A percentile compares a stretch with the other conserved stretches of the same genome.
Conservation (phyloP, 768 basidiomycete genomes). For the Tubosaeta sp. region DNA sequence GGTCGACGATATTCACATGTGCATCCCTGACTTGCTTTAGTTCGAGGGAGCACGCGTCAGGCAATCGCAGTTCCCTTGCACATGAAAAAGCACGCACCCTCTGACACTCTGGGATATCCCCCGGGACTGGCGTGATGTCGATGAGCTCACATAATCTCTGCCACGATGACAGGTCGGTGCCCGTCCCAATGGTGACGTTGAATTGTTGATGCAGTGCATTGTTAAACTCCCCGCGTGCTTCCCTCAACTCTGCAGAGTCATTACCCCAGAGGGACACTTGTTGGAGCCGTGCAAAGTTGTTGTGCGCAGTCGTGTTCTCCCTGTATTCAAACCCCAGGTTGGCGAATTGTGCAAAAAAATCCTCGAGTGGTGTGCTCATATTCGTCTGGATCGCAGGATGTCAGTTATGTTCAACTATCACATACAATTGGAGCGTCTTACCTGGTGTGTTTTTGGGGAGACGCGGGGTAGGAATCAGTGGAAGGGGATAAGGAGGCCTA, state of each 20-base stretch:
- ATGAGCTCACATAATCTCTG: constrained; percentile 22
- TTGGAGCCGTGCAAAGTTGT: constrained; percentile 19
- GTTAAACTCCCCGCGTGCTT: constrained; percentile 5
- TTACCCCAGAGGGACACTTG: background rate
- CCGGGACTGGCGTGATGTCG: constrained; percentile 19
- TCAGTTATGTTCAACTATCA: background rate
- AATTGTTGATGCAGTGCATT: constrained; percentile 24
- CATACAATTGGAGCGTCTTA: background rate
- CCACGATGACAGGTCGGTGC: constrained; percentile 18
- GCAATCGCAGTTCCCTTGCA: background rate
- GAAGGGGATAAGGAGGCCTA: background rate
- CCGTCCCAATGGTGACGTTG: constrained; percentile 21
- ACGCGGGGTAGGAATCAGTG: background rate
- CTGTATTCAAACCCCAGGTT: constrained; percentile 14
- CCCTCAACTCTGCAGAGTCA: background rate
- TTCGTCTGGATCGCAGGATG: background rate
- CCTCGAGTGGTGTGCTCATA: constrained; percentile 18
- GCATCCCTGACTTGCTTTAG: constrained; percentile 17
- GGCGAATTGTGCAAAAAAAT: constrained; percentile 22
- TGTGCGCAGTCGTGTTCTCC: constrained; percentile 8
- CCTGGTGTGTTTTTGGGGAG: background rate
- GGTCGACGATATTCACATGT: constrained; percentile 34
- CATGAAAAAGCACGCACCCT: constrained; percentile 6
- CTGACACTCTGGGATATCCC: constrained; percentile 12
- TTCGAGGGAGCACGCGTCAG: background rate